A percentile compares a stretch with the other conserved stretches of the same genome.
Conservation (phyloP, 2,329 filamentous ascomycete species). For the Sclerotinia subarctica region DNA sequence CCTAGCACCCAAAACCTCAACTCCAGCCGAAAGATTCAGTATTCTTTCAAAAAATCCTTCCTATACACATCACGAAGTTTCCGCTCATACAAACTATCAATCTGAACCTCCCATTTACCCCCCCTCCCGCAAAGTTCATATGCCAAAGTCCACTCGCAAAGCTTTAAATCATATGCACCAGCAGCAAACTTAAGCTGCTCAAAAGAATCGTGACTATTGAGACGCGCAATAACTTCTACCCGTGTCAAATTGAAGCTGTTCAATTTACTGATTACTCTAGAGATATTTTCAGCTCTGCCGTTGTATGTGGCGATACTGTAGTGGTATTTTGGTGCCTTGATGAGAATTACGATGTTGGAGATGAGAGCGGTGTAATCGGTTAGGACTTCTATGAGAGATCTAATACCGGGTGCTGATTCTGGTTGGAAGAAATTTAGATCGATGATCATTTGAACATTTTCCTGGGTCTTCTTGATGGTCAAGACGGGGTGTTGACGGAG, state of each 20-base stretch:
- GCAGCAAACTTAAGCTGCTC: neutral
- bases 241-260: neutral
- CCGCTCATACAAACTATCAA: neutral
- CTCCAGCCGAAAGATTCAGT: neutral
- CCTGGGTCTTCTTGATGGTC: neutral
- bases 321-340: neutral
- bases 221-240: neutral
- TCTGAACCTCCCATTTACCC: neutral
- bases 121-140: neutral
- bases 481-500: neutral
- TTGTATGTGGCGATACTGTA: neutral
- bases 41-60: neutral
- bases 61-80: neutral
- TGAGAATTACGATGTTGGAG: neutral
- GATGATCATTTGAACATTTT: neutral
- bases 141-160: neutral
- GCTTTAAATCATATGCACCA: neutral
- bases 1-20: neutral
- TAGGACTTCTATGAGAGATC: neutral
- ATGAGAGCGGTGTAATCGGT: neutral
- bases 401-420: neutral
- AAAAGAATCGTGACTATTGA: neutral
- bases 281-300: neutral
- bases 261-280: neutral
- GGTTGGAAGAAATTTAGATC: neutral